These are phyloP conservation scores for Coemansia sp. DNA, from an alignment of 192 early-diverging fungal genomes.

Conservation along the genomic window DNA sequence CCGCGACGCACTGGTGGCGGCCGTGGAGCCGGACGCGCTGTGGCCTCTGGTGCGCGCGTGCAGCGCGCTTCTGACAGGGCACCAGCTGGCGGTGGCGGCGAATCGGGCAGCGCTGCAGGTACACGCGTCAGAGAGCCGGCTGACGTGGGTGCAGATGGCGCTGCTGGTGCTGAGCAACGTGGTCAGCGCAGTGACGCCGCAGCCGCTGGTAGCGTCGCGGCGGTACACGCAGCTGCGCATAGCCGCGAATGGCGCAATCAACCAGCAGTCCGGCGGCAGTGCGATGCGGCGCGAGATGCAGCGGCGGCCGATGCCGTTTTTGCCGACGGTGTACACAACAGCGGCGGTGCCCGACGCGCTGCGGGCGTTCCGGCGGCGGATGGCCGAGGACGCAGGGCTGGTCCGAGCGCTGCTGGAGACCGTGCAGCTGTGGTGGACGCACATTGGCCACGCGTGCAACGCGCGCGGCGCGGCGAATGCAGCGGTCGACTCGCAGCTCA, in stretches of 20 bases:
- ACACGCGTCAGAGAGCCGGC: conserved; percentile 23
- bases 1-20: conserved; percentile 12
- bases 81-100: conserved; percentile 18
- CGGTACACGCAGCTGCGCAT: conserved; percentile 34
- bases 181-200: conserved; percentile 25
- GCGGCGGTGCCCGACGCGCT: conserved; percentile 24
- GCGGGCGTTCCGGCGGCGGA: conserved; percentile 19
- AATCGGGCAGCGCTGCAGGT: conserved; percentile 7
- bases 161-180: conserved; percentile 46
- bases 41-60: conserved; percentile 31
- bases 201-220: conserved; percentile 23
- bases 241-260: conserved; percentile 7
- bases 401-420: conserved; percentile 46
- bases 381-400: conserved; percentile 17
- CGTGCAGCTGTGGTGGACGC: conserved; percentile 36
- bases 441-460: conserved; percentile 13
- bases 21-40: conserved; percentile 1
- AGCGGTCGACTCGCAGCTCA: conserved; percentile 30
- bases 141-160: conserved; percentile 46
- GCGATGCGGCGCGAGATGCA: conserved; percentile 11
- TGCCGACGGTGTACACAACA: conserved; percentile 19
- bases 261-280: not conserved
- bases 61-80: conserved; percentile 26
- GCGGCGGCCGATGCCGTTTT: conserved; percentile 37
- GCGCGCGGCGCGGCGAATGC: conserved; percentile 10